Base-by-base conservation (phyloP, 352 stramenopile genomes). In the Phytophthora agathidicida region DNA sequence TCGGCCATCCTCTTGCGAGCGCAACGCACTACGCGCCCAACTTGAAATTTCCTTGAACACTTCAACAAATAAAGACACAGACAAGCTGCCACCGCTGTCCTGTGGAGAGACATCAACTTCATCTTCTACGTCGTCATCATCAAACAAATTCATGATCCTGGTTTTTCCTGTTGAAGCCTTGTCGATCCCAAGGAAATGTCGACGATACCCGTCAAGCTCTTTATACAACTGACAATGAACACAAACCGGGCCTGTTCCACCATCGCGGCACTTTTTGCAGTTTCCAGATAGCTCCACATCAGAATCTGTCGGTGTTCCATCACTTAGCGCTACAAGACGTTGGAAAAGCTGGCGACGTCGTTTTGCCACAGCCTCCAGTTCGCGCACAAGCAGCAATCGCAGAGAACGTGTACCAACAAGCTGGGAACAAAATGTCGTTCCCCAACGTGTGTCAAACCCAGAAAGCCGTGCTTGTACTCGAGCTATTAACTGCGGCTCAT, bases 251-350 rank as follows among this genome's bases (percentile, higher is more conserved):
- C 85, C 85, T 11, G 74, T 69, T 16, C 80, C 74, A 0, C 55
- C 65, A 22, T 93, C 77, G 0, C 83, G 78, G 37, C 83, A 93
- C 37, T 81, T 77, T 0, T 52, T 56, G 36, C 83, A 93, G 49
- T 93, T 93, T 13, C 83, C 85, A 4, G 83, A 89, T 3, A 77
- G 50, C 51, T 77, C 72, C 19, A 91, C 64, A 17, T 91, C 77
- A 9, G 71, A 47, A 9, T 71, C 66, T 7, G 65, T 75, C 2
- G 79, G 80, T 3, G 46, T 57, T 1, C 28, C 48, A 0, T 73
- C 33, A 50, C 83, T 90, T 35, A 88, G 57, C 0, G 27, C 22
- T n/a, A 55, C 16, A n/a, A 92, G 60, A 13, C 69, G 76, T 3
- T 51, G 37, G 42, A 70, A 75, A 5, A 90, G 42, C 0, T 17